Conservation (phyloP, 371 early-diverging fungal species). For the Lichtheimia hyalospora region DNA sequence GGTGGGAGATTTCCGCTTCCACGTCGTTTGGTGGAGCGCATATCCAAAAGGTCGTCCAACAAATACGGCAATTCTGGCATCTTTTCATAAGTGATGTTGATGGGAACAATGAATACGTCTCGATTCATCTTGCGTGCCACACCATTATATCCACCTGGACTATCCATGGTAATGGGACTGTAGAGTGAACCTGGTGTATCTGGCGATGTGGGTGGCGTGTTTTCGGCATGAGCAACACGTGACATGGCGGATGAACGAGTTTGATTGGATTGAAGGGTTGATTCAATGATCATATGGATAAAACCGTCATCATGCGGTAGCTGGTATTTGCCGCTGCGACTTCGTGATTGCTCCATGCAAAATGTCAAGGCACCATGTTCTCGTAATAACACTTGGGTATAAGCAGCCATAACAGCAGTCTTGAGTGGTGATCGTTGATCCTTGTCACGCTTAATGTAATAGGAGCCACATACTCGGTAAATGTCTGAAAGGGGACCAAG, state of each 20-base stretch:
- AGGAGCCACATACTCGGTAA: slow-evolving; percentile 46
- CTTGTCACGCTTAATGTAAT: slow-evolving; percentile 45
- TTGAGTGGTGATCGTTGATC: slow-evolving; percentile 42
- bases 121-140: slow-evolving; percentile 22
- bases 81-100: slow-evolving; percentile 50
- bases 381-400: slow-evolving; percentile 45
- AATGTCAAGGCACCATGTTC: slow-evolving; percentile 47
- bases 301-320: slow-evolving; percentile 42
- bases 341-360: slow-evolving; percentile 38
- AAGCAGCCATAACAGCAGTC: slow-evolving; percentile 49
- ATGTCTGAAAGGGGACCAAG: slow-evolving; percentile 49
- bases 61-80: slow-evolving; percentile 44
- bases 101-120: slow-evolving; percentile 46
- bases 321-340: slow-evolving; percentile 46
- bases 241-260: slow-evolving; percentile 18
- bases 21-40: slow-evolving; percentile 18
- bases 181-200: slow-evolving; percentile 22
- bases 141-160: slow-evolving; percentile 23
- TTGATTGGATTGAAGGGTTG: slow-evolving; percentile 48
- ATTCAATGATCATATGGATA: slow-evolving; percentile 49
- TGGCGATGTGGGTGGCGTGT: slow-evolving; percentile 38
- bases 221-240: slow-evolving; percentile 21
- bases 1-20: not conserved
- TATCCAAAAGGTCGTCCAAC: slow-evolving; percentile 46
- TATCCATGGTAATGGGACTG: slow-evolving; percentile 30